Base-by-base conservation (phyloP, 495 filamentous ascomycete genomes). In the Podospora anserina region DNA sequence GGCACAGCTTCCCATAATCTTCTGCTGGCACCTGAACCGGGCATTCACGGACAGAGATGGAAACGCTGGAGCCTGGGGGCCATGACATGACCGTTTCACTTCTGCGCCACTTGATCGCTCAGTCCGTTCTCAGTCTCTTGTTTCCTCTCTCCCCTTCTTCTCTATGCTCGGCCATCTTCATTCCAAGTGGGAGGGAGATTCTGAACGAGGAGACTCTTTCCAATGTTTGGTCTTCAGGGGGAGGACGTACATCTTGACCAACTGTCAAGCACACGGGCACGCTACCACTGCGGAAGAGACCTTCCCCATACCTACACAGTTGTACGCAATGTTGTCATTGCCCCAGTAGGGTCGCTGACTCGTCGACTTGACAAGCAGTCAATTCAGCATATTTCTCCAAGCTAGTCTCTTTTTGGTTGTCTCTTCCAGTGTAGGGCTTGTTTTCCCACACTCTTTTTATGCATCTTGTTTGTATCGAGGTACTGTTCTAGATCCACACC, bases 11-110 rank as follows among this genome's bases (percentile, higher is more conserved):
- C 54, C 66, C 72, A 69, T 62, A 4, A 58, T 58, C 15, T 23
- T 18, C 55, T 58, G n/a, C 30, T 32, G 30, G 30, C 4, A 32
- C 30, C 30, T 32, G 55, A 5, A 58, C 55, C n/a, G 55, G 39
- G 39, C 39, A 49, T 49, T 49, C 2, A 49, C 13, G 39, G 39
- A 49, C 68, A 55, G 64, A 65, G 65, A 70, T 61, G 70, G 63
- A 73, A 76, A 75, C 72, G 72, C 68, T 76, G 74, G 63, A 73
- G 74, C 74, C 74, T 76, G 70, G 63, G 68, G 53, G 66, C 56
- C 55, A 58, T 49, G 39, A 3, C 39, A 58, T 49, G 5, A 16
- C 39, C 39, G 39, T 49, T 49, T 49, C 39, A 49, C 30, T 49
- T 49, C 39, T 49, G 39, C 39, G 39, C 39, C 39, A 49, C 39